phyloP scores from a whole-genome alignment of 768 basidiomycete genomes.

The Lactarius evosmus region DNA sequence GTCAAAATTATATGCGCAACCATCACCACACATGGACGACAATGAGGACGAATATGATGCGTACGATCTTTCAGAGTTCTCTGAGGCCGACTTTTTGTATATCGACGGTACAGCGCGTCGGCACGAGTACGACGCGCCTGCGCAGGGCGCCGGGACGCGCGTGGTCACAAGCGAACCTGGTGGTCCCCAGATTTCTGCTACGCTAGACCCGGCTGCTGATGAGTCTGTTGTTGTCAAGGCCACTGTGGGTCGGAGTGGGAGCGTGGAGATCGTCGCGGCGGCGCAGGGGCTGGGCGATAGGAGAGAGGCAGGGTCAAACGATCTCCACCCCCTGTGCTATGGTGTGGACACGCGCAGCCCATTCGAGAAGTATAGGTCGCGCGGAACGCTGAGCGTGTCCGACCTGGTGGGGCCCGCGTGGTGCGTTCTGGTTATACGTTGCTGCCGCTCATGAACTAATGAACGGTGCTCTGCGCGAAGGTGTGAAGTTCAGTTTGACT shows the following conservation, averaged over 20 bases:
- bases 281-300: neutral
- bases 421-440: slow-evolving; percentile 6
- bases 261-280: neutral
- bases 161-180: slow-evolving; percentile 10
- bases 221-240: slow-evolving; percentile 20
- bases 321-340: neutral
- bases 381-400: slow-evolving; percentile 23
- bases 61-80: slow-evolving; percentile 29
- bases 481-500: slow-evolving; percentile 81
- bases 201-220: slow-evolving; percentile 20
- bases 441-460: neutral
- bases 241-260: neutral
- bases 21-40: slow-evolving; percentile 12
- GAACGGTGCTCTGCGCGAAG: slow-evolving; percentile 36
- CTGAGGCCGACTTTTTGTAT: slow-evolving; percentile 20
- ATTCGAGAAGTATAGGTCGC: slow-evolving; percentile 11
- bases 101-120: slow-evolving; percentile 18
- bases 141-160: neutral
- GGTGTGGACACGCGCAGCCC: slow-evolving; percentile 14
- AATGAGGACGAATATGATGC: slow-evolving; percentile 24
- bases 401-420: slow-evolving; percentile 28
- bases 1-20: neutral
- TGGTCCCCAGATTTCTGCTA: slow-evolving; percentile 24
- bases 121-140: neutral
- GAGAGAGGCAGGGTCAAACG: neutral